Base-by-base conservation (phyloP, 2,329 filamentous ascomycete species). In the Ceratocystis alfenasii region DNA sequence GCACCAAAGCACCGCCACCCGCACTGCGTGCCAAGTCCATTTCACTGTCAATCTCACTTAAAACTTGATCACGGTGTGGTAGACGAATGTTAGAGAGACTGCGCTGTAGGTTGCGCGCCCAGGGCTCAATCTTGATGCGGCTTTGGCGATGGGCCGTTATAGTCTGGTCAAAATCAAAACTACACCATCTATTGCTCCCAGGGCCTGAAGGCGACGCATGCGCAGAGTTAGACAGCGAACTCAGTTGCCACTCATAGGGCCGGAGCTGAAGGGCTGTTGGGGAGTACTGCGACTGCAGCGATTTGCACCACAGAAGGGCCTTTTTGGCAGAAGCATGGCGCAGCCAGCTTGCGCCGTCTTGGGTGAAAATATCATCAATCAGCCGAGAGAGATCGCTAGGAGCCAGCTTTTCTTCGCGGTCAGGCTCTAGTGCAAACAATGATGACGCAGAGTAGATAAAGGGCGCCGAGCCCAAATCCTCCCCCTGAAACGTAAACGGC, bases 251-350 rank as follows among this genome's bases (percentile, higher is more conserved):
- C 87, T 78, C 66, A 84, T 78, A 5, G 85, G 59, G 59, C 68
- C 22, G 46, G 15, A 46, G 64, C 70, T 68, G 69, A 22, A 63
- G 20, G 65, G 69, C 70, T 68, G 68, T 72, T 67, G 53, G 67
- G 68, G 17, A 69, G 25, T 65, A 65, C 25, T 41, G 28, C 8
- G 59, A 36, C 15, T 59, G 55, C 66, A 8, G 64, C n/a, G 70
- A 69, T 15, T 77, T 78, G 65, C 86, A 81, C 87, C 89, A 94
- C 63, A 83, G 78, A 12, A 95, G 75, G 69, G 90, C 87, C 73
- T 96, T 96, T 73, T 87, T 87, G 1, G 90, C 90, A 1, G 90
- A 87, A 0, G 86, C 82, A 74, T 97, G 87, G 33, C 93, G 86
- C 63, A 97, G 80, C 80, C 89, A 92, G 2, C 88, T 82, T 46